A percentile compares a stretch with the other conserved stretches of the same genome.
phyloP scores from a whole-genome alignment of 257 asterid species.

The Solanum medicagineum region DNA sequence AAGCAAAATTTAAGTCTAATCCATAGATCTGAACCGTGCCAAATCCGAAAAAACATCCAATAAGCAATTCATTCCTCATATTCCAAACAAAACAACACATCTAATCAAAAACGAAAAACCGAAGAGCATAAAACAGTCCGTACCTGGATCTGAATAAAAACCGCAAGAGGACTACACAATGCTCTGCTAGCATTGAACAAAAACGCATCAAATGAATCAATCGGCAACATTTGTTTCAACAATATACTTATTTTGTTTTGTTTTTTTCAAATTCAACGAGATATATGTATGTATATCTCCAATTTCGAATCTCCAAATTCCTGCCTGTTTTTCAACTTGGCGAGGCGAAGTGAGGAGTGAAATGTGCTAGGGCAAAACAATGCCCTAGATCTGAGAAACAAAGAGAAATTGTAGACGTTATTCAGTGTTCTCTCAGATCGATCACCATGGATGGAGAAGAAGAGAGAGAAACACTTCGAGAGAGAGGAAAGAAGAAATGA shows the following conservation, averaged over 20 bases:
- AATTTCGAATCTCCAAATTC: neutral
- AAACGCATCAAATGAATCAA: constrained; percentile 50
- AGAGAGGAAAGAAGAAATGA: neutral
- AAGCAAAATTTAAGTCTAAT: neutral
- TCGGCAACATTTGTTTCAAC: constrained; percentile 27
- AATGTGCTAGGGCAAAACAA: constrained; percentile 22
- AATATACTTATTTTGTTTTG: neutral
- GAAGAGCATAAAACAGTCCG: neutral
- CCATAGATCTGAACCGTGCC: neutral
- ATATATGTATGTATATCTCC: neutral
- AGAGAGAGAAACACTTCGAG: neutral
- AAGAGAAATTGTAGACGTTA: neutral
- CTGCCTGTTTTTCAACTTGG: neutral
- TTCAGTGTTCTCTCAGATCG: constrained; percentile 28
- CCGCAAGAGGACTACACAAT: constrained; percentile 48
- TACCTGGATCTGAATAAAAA: constrained; percentile 95
- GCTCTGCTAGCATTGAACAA: constrained; percentile 72
- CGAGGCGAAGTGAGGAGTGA: neutral
- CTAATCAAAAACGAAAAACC: neutral
- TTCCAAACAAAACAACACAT: neutral
- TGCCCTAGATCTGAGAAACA: constrained; percentile 20
- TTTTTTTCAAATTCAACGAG: neutral
- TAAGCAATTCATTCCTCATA: neutral
- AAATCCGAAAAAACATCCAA: neutral
- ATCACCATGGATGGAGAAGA: constrained; percentile 13